Evolutionary conservation across 2,329 filamentous ascomycete genomes (phyloP), one percentile per base, ranked within the genome.

Genomic region (Trichoderma endophyticum): DNA sequence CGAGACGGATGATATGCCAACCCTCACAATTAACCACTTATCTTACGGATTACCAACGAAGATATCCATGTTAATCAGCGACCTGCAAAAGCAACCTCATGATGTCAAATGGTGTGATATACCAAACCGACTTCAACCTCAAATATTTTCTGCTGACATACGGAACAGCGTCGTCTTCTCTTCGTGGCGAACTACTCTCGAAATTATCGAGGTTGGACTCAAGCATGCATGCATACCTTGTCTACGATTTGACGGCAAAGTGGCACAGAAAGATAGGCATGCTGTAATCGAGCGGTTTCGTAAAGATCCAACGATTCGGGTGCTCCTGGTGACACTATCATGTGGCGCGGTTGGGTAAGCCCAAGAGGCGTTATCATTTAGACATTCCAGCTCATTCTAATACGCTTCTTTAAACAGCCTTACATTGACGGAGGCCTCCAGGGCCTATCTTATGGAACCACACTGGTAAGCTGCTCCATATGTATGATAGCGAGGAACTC

Each of bases 271-370:
- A 1, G 81, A 85, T 0, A 78, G 86, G 3, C 80, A 83, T 6
- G 59, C 73, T 0, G 81, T 84, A 0, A 74, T 88, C 0, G 74
- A 84, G 0, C 76, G 70, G 5, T 87, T 88, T 74, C 78, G 79
- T 1, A 75, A 63, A 0, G 80, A 87, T 11, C 76, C 80, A 0
- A 71, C 43, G 0, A 75, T 85, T 4, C 77, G 78, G 0, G 83
- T 88, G 4, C 81, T 87, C 69, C 79, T 88, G 0, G 75, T 88
- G 1, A 87, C 86, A 0, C 76, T 88, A 1, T 82, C 83, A 0
- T 88, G 86, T 67, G 87, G 85, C 43, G 84, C 85, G n/a, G 83
- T 84, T 26, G 86, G 86, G 84, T 85, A 76, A 77, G 82, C 64
- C 2, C n/a, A 7, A 48, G 18, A 14, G 48, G 56, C 56, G 26